Evolutionary conservation across 129 eudicot species (phyloP).

Genomic region (Daucus carota): DNA sequence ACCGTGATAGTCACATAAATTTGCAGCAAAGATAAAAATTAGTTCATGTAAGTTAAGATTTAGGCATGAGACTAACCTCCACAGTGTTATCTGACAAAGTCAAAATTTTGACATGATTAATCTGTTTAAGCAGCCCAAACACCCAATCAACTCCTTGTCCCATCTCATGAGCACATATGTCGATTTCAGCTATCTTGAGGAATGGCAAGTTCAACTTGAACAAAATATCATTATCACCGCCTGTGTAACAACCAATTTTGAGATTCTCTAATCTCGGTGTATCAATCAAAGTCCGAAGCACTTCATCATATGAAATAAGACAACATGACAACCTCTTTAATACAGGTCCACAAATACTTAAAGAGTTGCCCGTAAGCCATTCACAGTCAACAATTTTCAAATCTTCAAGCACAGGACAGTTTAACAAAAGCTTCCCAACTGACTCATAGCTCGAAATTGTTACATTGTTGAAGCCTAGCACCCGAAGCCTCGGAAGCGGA

Average conservation of each 20-base stretch:
- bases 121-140: conserved; percentile 6
- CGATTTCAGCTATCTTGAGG: not conserved
- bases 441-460: not conserved
- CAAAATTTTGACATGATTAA: not conserved
- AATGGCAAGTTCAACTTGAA: not conserved
- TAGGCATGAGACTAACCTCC: not conserved
- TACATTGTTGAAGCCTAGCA: not conserved
- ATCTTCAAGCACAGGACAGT: conserved; percentile 6
- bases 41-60: not conserved
- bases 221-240: not conserved
- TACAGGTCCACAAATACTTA: not conserved
- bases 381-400: not conserved
- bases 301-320: not conserved
- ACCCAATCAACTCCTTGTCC: not conserved
- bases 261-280: not conserved
- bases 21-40: not conserved
- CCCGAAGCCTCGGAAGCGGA: not conserved
- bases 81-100: not conserved
- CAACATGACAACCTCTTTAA: not conserved
- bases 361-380: not conserved
- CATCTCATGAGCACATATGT: not conserved
- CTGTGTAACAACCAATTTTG: not conserved
- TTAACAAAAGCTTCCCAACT: not conserved
- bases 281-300: not conserved
- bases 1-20: not conserved